Evolutionary conservation across 2,329 filamentous ascomycete species (phyloP).

Genomic region (Colletotrichum cuscutae): DNA sequence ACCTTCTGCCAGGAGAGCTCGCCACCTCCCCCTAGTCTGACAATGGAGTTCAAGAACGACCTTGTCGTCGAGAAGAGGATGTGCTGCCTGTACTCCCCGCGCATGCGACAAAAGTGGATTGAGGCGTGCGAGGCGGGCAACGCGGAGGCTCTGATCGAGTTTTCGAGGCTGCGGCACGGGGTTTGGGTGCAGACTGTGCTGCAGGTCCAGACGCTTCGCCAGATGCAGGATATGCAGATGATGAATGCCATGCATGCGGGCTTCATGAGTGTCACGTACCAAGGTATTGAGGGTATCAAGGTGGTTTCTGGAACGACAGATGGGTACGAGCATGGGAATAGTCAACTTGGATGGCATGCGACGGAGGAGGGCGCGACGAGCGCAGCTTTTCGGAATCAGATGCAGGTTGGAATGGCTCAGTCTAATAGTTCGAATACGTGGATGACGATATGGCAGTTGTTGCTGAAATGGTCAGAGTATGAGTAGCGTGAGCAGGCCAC

Average conservation of each 20-base stretch:
- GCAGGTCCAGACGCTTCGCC: slow-evolving; percentile 9
- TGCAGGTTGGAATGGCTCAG: slow-evolving; percentile 14
- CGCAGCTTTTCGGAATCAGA: slow-evolving; percentile 15
- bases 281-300: slow-evolving; percentile 43
- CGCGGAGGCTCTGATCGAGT: not conserved
- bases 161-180: slow-evolving; percentile 10
- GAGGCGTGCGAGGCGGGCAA: slow-evolving; percentile 24
- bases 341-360: slow-evolving; percentile 47
- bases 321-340: slow-evolving; percentile 47
- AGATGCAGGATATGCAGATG: slow-evolving; percentile 34
- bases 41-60: slow-evolving; percentile 4
- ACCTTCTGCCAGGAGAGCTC: slow-evolving; percentile 21
- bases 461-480: not conserved
- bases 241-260: slow-evolving; percentile 42
- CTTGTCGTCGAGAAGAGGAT: slow-evolving; percentile 8
- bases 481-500: not conserved
- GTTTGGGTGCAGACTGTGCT: slow-evolving; percentile 31
- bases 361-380: slow-evolving; percentile 46
- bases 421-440: slow-evolving; percentile 1
- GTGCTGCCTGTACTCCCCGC: slow-evolving; percentile 35
- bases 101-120: slow-evolving; percentile 31
- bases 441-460: not conserved
- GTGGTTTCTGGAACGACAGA: slow-evolving; percentile 42
- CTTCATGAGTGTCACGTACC: slow-evolving; percentile 45
- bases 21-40: not conserved